phyloP scores from a whole-genome alignment of 1,139 yeast genomes.

The Casaregolazyma lundiana region DNA sequence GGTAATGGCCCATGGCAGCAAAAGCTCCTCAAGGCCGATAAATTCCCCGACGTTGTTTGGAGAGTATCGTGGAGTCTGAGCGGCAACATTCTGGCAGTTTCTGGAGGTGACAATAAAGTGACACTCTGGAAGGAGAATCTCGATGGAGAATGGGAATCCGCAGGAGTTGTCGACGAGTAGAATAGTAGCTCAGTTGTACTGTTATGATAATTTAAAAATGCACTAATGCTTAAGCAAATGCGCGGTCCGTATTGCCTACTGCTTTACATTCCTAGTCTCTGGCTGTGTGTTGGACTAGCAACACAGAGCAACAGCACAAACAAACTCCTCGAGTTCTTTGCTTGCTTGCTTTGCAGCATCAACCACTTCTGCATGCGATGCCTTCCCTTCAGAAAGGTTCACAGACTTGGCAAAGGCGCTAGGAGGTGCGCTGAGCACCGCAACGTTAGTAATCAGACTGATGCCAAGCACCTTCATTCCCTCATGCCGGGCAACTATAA shows the following conservation, averaged over 20 bases:
- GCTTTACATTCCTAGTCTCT: too few relatives aligned
- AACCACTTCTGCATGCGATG: conserved; percentile 84
- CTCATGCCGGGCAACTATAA: conserved; percentile 83
- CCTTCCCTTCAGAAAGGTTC: conserved; percentile 69
- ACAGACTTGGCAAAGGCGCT: conserved; percentile 35
- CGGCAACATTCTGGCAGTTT: conserved; percentile 91
- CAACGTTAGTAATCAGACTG: conserved; percentile 80
- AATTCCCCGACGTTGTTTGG: conserved; percentile 97
- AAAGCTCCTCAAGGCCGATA: conserved; percentile 60
- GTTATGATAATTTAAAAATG: too few relatives aligned
- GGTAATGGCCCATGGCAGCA: conserved; percentile 74
- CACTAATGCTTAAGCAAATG: too few relatives aligned
- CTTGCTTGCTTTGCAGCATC: conserved; percentile 80
- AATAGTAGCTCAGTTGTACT: neutral
- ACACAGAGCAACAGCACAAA: too few relatives aligned
- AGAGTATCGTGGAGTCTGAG: conserved; percentile 96
- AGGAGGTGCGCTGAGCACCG: conserved; percentile 71
- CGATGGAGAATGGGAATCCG: conserved; percentile 93
- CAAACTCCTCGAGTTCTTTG: conserved; percentile 64
- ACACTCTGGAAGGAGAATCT: conserved; percentile 95
- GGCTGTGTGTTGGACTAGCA: too few relatives aligned
- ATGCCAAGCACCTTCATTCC: conserved; percentile 79
- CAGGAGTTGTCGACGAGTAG: conserved; percentile 87
- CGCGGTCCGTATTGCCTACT: too few relatives aligned
- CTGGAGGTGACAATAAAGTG: conserved; percentile 94